Evolutionary conservation across 2,329 filamentous ascomycete genomes (phyloP), one percentile per base, ranked within the genome.

Genomic region (Aspergillus sp.): DNA sequence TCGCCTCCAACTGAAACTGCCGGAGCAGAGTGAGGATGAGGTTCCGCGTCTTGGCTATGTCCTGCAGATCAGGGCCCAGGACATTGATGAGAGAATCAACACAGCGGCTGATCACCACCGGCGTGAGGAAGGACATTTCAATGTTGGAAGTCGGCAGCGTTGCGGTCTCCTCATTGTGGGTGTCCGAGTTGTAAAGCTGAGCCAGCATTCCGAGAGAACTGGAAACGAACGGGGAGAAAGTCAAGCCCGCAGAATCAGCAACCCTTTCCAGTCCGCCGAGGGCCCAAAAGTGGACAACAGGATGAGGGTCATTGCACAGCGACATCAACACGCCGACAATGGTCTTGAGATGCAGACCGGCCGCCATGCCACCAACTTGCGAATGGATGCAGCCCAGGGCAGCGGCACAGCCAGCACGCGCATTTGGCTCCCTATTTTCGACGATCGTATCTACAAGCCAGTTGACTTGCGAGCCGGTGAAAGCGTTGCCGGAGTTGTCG

Each of bases 321-420:
- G 91, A 96, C 82, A 96, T 93, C n/a, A 98, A 67, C 24, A 98
- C 93, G 12, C 89, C 83, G n/a, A 95, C 74, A 30, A 98, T 95
- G 1, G 86, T 95, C 65, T 96, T 96, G 31, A 98, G 71, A 55
- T 98, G 91, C 48, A 91, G 86, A 3, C 88, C 86, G 34, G 91
- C 91, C 33, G 91, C 91, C 88, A 98, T 96, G 35, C 91, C 89
- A 36, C 91, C 93, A 20, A 98, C 83, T 56, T 94, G 86, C 12
- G 86, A 83, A 61, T 98, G 88, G 32, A 98, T 96, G 35, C 82
- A 83, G 6, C 91, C 91, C 17, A 98, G 66, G 8, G 91, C 86
- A 67, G 93, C 85, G 11, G 93, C 91, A 60, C 89, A 98, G 8
- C 91, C 91, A 27, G 93, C 88, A 55, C 91, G 78, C 24, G 86